Percentiles rank a stretch among this genome's conserved stretches.
Evolutionary conservation across 2,329 filamentous ascomycete genomes (phyloP).

Genomic region (Elsinoe batatas): DNA sequence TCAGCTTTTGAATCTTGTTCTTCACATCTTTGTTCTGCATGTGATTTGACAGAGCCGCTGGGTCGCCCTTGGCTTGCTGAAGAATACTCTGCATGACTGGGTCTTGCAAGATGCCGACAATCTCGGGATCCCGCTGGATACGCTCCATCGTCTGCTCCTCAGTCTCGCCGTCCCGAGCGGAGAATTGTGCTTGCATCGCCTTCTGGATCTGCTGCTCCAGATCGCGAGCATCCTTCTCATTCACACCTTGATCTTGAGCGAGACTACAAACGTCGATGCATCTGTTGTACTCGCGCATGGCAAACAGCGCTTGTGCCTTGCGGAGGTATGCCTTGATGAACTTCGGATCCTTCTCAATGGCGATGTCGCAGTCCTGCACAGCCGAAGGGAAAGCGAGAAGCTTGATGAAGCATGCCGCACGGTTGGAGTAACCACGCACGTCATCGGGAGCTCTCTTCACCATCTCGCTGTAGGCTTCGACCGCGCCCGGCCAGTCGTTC

Average conservation of each 20-base stretch:
- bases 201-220: constrained; percentile 93
- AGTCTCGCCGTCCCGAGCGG: constrained; percentile 74
- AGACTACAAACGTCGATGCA: constrained; percentile 82
- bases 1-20: constrained; percentile 86
- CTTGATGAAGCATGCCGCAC: constrained; percentile 93
- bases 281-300: constrained; percentile 97
- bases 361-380: constrained; percentile 81
- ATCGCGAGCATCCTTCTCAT: constrained; percentile 75
- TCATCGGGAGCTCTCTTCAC: constrained; percentile 89
- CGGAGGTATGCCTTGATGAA: constrained; percentile 96
- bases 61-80: constrained; percentile 90
- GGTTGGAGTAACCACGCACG: constrained; percentile 91
- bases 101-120: constrained; percentile 40
- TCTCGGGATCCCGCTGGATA: constrained; percentile 77
- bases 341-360: constrained; percentile 79
- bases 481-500: constrained; percentile 86
- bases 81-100: constrained; percentile 97
- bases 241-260: constrained; percentile 65
- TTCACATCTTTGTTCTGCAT: constrained; percentile 85
- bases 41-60: constrained; percentile 86
- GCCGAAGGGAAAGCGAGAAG: constrained; percentile 91
- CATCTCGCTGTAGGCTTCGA: constrained; percentile 93
- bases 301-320: constrained; percentile 89
- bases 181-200: constrained; percentile 81
- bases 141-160: constrained; percentile 92